phyloP scores from a whole-genome alignment of 2,329 filamentous ascomycete genomes.

The Colletotrichum tamarilloi region DNA sequence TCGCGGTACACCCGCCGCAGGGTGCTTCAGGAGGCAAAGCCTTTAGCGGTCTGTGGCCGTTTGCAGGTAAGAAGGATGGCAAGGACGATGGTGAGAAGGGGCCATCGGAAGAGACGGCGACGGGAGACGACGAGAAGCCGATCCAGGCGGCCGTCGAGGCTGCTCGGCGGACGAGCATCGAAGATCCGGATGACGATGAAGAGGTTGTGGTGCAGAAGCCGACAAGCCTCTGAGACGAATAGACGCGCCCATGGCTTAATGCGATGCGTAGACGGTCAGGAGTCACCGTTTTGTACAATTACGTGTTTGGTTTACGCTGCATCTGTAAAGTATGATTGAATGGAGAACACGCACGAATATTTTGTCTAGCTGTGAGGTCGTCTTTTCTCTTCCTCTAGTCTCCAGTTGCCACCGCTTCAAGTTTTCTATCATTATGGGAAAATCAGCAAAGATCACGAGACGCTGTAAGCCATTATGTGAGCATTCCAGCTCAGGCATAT shows the following conservation, averaged over 20 bases:
- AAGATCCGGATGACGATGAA: slow-evolving; percentile 68
- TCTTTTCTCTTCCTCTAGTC: neutral
- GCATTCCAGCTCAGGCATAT: neutral
- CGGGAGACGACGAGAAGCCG: slow-evolving; percentile 53
- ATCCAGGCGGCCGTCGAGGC: slow-evolving; percentile 63
- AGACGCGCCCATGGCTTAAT: slow-evolving; percentile 11
- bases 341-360: slow-evolving; percentile 9
- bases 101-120: slow-evolving; percentile 42
- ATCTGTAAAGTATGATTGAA: slow-evolving; percentile 27
- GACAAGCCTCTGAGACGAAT: slow-evolving; percentile 17
- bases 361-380: neutral
- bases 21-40: slow-evolving; percentile 45
- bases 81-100: slow-evolving; percentile 45
- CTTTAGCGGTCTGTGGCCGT: slow-evolving; percentile 69
- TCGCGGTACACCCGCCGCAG: slow-evolving; percentile 63
- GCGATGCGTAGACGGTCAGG: slow-evolving; percentile 6
- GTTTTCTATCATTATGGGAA: neutral
- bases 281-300: slow-evolving; percentile 28
- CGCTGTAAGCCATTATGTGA: neutral
- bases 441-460: neutral
- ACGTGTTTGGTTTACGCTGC: slow-evolving; percentile 34
- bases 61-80: slow-evolving; percentile 50
- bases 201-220: slow-evolving; percentile 48
- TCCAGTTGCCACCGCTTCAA: neutral
- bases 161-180: slow-evolving; percentile 66